Evolutionary conservation across 495 filamentous ascomycete genomes (phyloP).

Genomic region (Durotheca rogersii): DNA sequence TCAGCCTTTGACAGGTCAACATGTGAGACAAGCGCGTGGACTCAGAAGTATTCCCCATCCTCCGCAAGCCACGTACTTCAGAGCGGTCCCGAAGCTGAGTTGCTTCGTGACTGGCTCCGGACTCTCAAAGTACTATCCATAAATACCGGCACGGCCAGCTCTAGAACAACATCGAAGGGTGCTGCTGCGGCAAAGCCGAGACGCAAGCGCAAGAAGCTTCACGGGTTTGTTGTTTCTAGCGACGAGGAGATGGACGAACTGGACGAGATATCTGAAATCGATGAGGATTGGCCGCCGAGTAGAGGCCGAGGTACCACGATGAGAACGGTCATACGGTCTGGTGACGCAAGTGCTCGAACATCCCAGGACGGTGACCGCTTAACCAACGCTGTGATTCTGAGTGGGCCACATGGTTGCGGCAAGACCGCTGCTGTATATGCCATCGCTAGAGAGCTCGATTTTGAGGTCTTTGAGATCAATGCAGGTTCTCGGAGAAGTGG

Average conservation of each 20-base stretch:
- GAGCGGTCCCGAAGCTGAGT: constrained; percentile 63
- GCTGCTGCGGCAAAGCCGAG: constrained; percentile 51
- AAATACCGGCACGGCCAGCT: constrained; percentile 59
- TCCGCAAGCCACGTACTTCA: constrained; percentile 75
- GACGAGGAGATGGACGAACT: constrained; percentile 79
- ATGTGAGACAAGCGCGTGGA: constrained; percentile 75
- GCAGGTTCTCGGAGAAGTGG: constrained; percentile 77
- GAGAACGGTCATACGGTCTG: constrained; percentile 65
- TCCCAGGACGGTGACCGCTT: constrained; percentile 49
- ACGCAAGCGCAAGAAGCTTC: constrained; percentile 72
- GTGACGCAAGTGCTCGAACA: constrained; percentile 45
- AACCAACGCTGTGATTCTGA: constrained; percentile 72
- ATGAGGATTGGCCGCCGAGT: constrained; percentile 54
- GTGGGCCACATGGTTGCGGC: constrained; percentile 86
- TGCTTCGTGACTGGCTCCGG: constrained; percentile 84
- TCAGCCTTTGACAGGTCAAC: constrained; percentile 78
- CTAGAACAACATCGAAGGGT: constrained; percentile 45
- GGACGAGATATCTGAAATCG: constrained; percentile 67
- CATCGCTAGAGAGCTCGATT: constrained; percentile 91
- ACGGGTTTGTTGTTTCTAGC: constrained; percentile 83
- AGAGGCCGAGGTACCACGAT: constrained; percentile 41
- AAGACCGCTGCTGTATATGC: constrained; percentile 94
- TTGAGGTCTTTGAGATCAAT: constrained; percentile 95
- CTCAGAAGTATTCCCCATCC: constrained; percentile 81
- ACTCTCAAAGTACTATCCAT: constrained; percentile 72